Conservation (phyloP, 352 stramenopile genomes). For the Globisporangium cystogenes region DNA sequence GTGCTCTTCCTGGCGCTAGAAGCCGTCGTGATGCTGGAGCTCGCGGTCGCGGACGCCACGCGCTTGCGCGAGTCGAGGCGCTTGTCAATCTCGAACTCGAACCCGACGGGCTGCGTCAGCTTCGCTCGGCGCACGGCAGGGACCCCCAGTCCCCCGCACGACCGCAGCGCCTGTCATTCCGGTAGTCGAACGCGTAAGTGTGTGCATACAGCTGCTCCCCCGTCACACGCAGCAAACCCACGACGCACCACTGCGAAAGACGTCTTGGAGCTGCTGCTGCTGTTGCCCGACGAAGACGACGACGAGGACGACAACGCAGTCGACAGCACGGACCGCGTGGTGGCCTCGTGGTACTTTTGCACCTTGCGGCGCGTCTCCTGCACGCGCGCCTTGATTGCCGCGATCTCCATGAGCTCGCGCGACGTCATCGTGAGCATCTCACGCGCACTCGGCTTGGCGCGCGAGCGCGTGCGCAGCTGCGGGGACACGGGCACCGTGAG, state of each 20-base stretch:
- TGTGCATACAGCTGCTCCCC: too few species aligned
- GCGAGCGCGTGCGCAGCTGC: conserved; percentile 42
- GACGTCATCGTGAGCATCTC: conserved; percentile 60
- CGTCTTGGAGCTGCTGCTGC: conserved; percentile 27
- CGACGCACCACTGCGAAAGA: conserved; percentile 26
- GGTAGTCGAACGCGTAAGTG: neutral
- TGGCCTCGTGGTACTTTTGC: conserved; percentile 60
- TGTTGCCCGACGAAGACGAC: neutral
- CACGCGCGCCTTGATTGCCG: conserved; percentile 55
- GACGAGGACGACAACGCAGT: neutral
- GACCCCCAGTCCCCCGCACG: conserved; percentile 57
- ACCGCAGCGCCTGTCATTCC: conserved; percentile 33
- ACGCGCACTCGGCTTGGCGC: conserved; percentile 23
- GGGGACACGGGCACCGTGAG: conserved; percentile 68
- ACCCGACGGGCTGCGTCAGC: conserved; percentile 60
- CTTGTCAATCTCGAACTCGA: conserved; percentile 69
- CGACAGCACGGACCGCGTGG: conserved; percentile 27
- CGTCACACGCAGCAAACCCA: neutral
- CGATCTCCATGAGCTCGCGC: conserved; percentile 70
- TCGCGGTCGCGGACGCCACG: neutral
- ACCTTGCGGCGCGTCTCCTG: conserved; percentile 49
- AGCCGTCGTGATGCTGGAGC: neutral
- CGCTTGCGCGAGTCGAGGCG: conserved; percentile 15
- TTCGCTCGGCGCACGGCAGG: conserved; percentile 59
- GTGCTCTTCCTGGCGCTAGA: neutral